A percentile compares a stretch with the other conserved stretches of the same genome.
Conservation (phyloP, 106 monocot species). For the Dendrobium chrysotoxum region DNA sequence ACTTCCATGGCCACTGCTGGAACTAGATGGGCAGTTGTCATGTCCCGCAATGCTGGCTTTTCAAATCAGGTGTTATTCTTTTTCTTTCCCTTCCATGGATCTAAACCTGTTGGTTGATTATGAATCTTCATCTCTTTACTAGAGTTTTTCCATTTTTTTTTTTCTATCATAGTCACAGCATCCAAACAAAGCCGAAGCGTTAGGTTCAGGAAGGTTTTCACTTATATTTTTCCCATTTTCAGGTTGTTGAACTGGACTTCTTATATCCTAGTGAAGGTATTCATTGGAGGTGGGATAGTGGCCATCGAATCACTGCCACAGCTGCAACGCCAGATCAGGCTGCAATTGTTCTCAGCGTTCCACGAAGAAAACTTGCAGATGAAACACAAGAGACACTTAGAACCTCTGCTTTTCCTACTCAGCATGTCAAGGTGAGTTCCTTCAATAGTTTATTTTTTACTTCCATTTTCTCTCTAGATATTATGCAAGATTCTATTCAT, state of each 20-base stretch:
- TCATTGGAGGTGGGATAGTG: constrained; percentile 77
- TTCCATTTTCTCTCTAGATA: background rate
- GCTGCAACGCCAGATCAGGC: constrained; percentile 86
- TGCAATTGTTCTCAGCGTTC: constrained; percentile 75
- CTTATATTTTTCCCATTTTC: background rate
- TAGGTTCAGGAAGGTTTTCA: background rate
- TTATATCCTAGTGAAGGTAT: constrained; percentile 85
- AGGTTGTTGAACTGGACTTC: constrained; percentile 91
- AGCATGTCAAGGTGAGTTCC: constrained; percentile 69
- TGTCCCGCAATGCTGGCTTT: constrained; percentile 80
- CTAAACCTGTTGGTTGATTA: background rate
- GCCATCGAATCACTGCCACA: constrained; percentile 79
- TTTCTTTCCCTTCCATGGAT: background rate
- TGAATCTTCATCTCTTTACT: background rate
- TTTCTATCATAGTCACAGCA: background rate
- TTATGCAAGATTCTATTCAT: too few species aligned
- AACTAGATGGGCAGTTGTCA: constrained; percentile 73
- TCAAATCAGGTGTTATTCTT: constrained; percentile 50
- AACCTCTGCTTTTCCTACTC: constrained; percentile 77
- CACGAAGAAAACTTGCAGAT: constrained; percentile 62
- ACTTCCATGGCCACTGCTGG: constrained; percentile 89
- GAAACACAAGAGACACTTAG: constrained; percentile 88
- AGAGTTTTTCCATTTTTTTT: background rate
- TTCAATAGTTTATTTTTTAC: background rate
- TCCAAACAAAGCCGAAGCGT: too few species aligned